phyloP scores from a whole-genome alignment of 345 rosid species.

The Hibiscus syriacus region DNA sequence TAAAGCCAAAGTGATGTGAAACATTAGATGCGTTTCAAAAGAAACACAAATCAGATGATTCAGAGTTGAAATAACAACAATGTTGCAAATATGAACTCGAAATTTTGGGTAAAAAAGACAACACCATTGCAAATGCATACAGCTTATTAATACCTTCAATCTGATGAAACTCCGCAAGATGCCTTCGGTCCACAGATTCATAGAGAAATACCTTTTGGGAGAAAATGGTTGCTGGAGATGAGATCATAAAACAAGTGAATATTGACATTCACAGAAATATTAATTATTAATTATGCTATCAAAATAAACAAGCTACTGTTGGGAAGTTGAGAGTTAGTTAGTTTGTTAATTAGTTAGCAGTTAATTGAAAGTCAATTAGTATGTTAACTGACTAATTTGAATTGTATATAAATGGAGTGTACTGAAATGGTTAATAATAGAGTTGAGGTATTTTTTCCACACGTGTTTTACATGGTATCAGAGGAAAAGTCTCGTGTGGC shows the following conservation, averaged over 20 bases:
- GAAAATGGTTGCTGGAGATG: constrained; percentile 44
- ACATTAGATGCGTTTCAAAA: background rate
- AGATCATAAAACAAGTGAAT: background rate
- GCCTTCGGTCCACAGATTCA: constrained; percentile 94
- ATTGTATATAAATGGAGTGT: no score
- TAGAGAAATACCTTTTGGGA: constrained; percentile 87
- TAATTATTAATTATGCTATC: background rate
- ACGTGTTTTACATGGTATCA: no score
- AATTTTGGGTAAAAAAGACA: background rate
- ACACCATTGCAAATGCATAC: background rate
- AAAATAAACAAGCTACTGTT: background rate
- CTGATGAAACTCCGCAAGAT: constrained; percentile 96
- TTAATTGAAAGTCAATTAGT: no score
- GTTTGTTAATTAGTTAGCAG: no score
- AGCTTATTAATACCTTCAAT: constrained; percentile 64
- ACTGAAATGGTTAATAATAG: no score
- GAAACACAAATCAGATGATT: background rate
- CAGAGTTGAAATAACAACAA: background rate
- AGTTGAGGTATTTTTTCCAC: no score
- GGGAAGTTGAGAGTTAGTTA: no score
- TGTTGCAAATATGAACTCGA: background rate
- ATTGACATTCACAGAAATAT: background rate
- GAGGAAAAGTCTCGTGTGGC: no score
- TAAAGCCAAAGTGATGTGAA: constrained; percentile 26
- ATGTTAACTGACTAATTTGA: no score